A percentile compares a stretch with the other conserved stretches of the same genome.
Evolutionary conservation across 768 basidiomycete species (phyloP).

Genomic region (Mycena alexandri): DNA sequence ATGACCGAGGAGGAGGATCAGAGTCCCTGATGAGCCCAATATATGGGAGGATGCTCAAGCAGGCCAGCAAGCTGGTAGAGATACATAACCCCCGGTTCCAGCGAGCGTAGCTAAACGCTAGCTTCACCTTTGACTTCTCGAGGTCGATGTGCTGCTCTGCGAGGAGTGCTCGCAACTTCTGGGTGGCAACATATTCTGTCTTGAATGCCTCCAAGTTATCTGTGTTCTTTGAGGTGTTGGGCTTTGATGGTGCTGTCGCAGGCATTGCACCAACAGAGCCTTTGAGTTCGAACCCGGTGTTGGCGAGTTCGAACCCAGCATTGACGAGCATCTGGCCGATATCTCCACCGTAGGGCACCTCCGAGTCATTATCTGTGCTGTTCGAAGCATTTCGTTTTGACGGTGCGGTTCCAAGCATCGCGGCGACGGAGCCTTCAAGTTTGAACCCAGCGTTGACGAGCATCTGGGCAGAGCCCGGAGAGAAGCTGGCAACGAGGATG

Average conservation of each 20-base stretch:
- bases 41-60: not conserved
- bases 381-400: too few relatives aligned
- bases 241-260: too few relatives aligned
- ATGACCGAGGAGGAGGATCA: not conserved
- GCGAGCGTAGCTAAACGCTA: not conserved
- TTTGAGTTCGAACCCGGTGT: too few relatives aligned
- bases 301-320: too few relatives aligned
- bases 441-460: not conserved
- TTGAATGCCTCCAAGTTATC: too few relatives aligned
- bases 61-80: not conserved
- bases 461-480: not conserved
- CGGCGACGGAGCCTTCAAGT: not conserved
- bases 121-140: not conserved
- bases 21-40: not conserved
- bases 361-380: too few relatives aligned
- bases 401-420: not conserved
- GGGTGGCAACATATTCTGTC: too few relatives aligned
- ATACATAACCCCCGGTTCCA: slow-evolving; percentile 10
- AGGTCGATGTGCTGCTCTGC: slow-evolving; percentile 13
- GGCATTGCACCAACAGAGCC: too few relatives aligned
- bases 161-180: too few relatives aligned
- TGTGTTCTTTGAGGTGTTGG: too few relatives aligned
- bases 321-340: too few relatives aligned
- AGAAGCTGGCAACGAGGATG: slow-evolving; percentile 23
- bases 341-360: too few relatives aligned